Conservation (phyloP, 768 basidiomycete genomes). For the Panaeolus cyanescens region DNA sequence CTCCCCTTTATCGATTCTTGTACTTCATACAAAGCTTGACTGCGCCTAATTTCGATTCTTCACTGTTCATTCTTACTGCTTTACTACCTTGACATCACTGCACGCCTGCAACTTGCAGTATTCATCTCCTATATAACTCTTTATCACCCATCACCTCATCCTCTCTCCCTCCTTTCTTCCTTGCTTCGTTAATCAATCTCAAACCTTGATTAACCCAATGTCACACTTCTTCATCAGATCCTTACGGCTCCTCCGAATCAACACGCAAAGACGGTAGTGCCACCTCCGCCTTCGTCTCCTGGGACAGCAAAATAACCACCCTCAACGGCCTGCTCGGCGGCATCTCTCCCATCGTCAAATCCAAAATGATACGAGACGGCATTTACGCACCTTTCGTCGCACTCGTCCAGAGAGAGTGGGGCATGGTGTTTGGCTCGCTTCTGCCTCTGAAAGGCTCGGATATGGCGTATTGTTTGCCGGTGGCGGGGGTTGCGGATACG, state of each 20-base stretch:
- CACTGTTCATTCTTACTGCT: too few species aligned
- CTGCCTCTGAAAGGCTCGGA: conserved; percentile 9
- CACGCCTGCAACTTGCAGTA: too few species aligned
- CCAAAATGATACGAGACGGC: conserved; percentile 17
- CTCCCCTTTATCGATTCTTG: not conserved
- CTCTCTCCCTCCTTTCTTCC: not conserved
- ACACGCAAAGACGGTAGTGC: conserved; percentile 22
- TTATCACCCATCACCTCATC: too few species aligned
- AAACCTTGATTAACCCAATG: too few species aligned
- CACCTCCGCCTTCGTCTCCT: conserved; percentile 24
- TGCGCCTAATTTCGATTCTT: too few species aligned
- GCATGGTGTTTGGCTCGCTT: conserved; percentile 9
- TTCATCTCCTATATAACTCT: too few species aligned
- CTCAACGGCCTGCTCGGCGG: conserved; percentile 23
- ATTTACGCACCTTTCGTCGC: conserved; percentile 18
- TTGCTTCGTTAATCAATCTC: too few species aligned
- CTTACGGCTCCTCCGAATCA: conserved; percentile 23
- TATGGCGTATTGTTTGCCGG: conserved; percentile 18
- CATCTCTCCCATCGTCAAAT: conserved; percentile 17
- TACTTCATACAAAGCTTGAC: not conserved
- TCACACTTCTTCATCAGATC: too few species aligned
- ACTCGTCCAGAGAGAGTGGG: conserved; percentile 13
- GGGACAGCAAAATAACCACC: conserved; percentile 25
- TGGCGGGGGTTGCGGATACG: conserved; percentile 8
- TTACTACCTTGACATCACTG: too few species aligned